Base-by-base conservation (phyloP, 2,329 filamentous ascomycete genomes). In the Exophiala sp. region DNA sequence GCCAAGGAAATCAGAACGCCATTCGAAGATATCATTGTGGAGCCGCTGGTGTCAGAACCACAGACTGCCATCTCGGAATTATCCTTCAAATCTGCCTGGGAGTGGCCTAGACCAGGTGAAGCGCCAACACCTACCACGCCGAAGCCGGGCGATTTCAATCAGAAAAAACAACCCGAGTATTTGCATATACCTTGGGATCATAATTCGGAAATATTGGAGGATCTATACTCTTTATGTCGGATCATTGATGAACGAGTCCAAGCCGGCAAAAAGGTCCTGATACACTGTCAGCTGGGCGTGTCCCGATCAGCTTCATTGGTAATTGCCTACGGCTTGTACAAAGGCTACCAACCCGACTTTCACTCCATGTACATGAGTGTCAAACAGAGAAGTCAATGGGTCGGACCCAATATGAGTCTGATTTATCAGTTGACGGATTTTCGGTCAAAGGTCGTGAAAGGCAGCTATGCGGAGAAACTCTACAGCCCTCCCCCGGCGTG, bases 381-480 rank as follows among this genome's bases (percentile, higher is more conserved):
- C 29, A 86, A 86, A 69, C 77, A 75, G 63, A 75, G 80, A 56
- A 86, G 83, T 71, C 81, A 80, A 65, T 86, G 83, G 83, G 84
- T 86, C 41, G 82, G 83, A 1, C 83, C 83, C 1, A 86, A 86
- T 66, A 86, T 86, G 83, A 85, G 83, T 61, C 71, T 86, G 52
- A 86, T 86, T 65, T 86, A 86, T 74, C 83, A 86, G 64, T 72
- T 86, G 44, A 83, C 83, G 29, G 83, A 86, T 65, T 86, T 85
- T 65, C 75, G 82, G 50, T 66, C 69, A 11, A 70, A 70, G 39
- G 59, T 76, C 34, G 51, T 55, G 50, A 68, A 52, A 65, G 71
- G 46, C 64, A 66, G 62, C 61, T 61, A 65, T 64, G 48, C 52
- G 2, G 57, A 60, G n/a, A 51, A 57, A 39, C 47, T 33, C 18